Evolutionary conservation across 805 yeast genomes (phyloP).

Genomic region (Yarrowia keelungensis): DNA sequence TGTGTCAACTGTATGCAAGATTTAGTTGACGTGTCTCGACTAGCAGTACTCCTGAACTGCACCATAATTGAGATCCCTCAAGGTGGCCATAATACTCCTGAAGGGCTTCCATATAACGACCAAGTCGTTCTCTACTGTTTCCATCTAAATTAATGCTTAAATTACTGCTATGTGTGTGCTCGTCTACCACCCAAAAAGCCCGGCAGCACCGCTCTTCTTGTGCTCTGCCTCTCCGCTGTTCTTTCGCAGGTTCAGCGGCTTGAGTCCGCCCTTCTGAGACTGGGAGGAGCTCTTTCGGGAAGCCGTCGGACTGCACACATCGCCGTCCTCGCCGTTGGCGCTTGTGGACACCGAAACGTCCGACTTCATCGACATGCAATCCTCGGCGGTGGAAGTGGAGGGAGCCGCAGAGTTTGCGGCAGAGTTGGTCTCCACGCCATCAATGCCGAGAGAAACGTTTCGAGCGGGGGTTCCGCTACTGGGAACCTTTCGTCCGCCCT

Average conservation of each 20-base stretch:
- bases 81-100: too few relatives aligned
- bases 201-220: constrained; percentile 21
- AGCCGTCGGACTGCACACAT: constrained; percentile 9
- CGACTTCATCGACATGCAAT: constrained; percentile 36
- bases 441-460: constrained; percentile 31
- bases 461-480: constrained; percentile 3
- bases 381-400: constrained; percentile 25
- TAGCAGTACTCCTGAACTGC: too few relatives aligned
- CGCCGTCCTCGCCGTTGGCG: constrained; percentile 20
- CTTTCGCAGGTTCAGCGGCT: constrained; percentile 34
- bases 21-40: not conserved
- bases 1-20: not conserved
- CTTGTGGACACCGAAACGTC: constrained; percentile 22
- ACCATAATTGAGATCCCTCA: too few relatives aligned
- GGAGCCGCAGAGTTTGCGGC: constrained; percentile 29
- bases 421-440: constrained; percentile 36
- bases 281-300: constrained; percentile 32
- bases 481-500: not conserved
- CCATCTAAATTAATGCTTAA: constrained; percentile 24
- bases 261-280: constrained; percentile 20
- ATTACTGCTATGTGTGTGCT: constrained; percentile 17
- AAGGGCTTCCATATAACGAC: too few relatives aligned
- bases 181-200: constrained; percentile 35
- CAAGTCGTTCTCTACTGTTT: not conserved
- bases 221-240: constrained; percentile 15